These are phyloP conservation scores for Gossypium anomalum DNA, from an alignment of 345 rosid species.

Conservation along the genomic window DNA sequence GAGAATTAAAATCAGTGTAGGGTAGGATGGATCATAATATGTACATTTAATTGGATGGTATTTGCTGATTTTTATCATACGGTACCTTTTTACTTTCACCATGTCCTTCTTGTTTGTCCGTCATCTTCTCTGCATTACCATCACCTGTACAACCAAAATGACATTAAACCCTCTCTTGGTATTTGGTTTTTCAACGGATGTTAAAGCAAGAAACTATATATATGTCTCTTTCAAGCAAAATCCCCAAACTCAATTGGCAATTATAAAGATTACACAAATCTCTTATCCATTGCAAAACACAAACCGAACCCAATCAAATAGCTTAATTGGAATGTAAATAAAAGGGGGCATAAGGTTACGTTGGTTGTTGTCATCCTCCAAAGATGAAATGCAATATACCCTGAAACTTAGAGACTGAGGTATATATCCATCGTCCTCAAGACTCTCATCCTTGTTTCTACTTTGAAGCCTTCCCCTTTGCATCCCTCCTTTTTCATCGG, in stretches of 20 bases:
- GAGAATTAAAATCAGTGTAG: too few species aligned
- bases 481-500: neutral
- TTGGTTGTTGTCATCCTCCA: neutral
- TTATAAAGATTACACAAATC: too few species aligned
- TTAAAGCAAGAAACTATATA: too few species aligned
- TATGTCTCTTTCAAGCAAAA: neutral
- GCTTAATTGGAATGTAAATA: too few species aligned
- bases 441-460: neutral
- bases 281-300: too few species aligned
- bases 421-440: neutral
- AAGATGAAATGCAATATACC: neutral
- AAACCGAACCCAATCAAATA: too few species aligned
- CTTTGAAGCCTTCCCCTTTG: neutral
- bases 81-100: conserved; percentile 2
- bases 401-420: conserved; percentile 1
- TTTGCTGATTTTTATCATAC: too few species aligned
- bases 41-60: too few species aligned
- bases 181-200: too few species aligned
- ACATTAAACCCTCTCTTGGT: neutral
- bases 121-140: neutral
- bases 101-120: neutral
- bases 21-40: too few species aligned
- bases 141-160: conserved; percentile 3
- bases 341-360: neutral
- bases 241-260: too few species aligned